These are phyloP conservation scores for Daldinia loculata DNA, from an alignment of 495 filamentous ascomycete species.

Conservation along the genomic window DNA sequence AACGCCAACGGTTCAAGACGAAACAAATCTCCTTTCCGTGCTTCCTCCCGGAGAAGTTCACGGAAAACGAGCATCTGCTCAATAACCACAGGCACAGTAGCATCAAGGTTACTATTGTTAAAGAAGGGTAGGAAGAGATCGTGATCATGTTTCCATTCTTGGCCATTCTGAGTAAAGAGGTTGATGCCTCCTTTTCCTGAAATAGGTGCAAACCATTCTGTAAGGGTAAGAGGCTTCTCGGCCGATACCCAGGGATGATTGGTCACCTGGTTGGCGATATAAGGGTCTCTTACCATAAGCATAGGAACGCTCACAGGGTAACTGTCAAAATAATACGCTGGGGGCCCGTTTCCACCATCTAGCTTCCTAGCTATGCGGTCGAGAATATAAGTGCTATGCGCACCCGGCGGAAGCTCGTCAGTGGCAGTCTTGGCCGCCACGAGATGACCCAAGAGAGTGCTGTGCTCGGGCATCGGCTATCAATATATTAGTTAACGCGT, in stretches of 20 bases:
- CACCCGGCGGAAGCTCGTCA: slow-evolving; percentile 35
- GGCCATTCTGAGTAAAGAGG: slow-evolving; percentile 46
- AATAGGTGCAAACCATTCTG: slow-evolving; percentile 41
- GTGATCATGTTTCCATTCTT: slow-evolving; percentile 52
- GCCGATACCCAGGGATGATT: slow-evolving; percentile 35
- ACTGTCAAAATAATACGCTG: slow-evolving; percentile 44
- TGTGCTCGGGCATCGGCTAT: slow-evolving; percentile 44
- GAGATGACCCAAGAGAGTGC: slow-evolving; percentile 42
- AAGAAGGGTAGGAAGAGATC: slow-evolving; percentile 54
- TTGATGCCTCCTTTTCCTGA: slow-evolving; percentile 42
- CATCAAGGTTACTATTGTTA: slow-evolving; percentile 49
- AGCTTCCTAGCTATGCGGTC: slow-evolving; percentile 32
- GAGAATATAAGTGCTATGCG: slow-evolving; percentile 38
- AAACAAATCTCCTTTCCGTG: slow-evolving; percentile 38
- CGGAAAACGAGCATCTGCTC: slow-evolving; percentile 50
- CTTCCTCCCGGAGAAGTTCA: slow-evolving; percentile 43
- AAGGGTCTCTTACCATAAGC: slow-evolving; percentile 39
- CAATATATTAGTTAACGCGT: neutral
- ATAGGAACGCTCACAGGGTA: slow-evolving; percentile 39
- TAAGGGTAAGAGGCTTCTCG: slow-evolving; percentile 36
- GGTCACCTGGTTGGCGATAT: slow-evolving; percentile 42
- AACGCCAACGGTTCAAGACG: slow-evolving; percentile 72
- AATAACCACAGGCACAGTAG: slow-evolving; percentile 48
- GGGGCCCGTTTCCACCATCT: slow-evolving; percentile 13
- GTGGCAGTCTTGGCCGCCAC: slow-evolving; percentile 39